Base-by-base conservation (phyloP, 169 alveolate genomes). In the Theileria orientalis region DNA sequence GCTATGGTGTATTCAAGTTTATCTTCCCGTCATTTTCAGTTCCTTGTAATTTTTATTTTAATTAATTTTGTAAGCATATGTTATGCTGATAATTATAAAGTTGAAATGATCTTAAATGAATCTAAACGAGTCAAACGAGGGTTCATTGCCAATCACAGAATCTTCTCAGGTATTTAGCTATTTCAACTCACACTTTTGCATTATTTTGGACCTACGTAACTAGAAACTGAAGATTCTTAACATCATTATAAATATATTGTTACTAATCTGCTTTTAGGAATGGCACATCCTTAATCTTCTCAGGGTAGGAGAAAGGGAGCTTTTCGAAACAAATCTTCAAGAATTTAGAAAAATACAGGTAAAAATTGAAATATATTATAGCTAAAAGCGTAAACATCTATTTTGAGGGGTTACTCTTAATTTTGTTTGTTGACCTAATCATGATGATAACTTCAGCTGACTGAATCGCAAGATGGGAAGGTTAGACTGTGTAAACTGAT, bases 301-400 rank as follows among this genome's bases (percentile, higher is more conserved):
- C 29, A 47, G 69, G 41, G 25, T 46, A 7, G 74, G 83, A 8
- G 63, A 70, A 27, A 73, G 86, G 32, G 86, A 78, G 13, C 74
- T 77, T 57, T 78, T 78, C 40, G 86, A 78, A 56, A 69, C 71
- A 25, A 40, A 74, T 33, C 68, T 78, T 21, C 86, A 78, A 54
- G 74, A 78, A 47, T 78, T 78, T 52, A 46, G 86, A 21, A 46
- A 74, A 37, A 29, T 78, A 25, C 86, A 78, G 80, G 86, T 78
- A 32, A 29, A 29, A 2, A 29, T 49, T 49, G 19, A 49, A 2
- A 7, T 5, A 49, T 32, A 9, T 56, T 29, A 23, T 5, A 1
- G 6, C 13, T 16, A 19, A 30, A 14, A 21, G 13, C 63, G 64
- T 13, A 14, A 19, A 56, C 13, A 13, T 14, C 16, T 21, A 56